Evolutionary conservation across 345 rosid genomes (phyloP), one percentile per base, ranked within the genome.

Genomic region (Theobroma cacao): DNA sequence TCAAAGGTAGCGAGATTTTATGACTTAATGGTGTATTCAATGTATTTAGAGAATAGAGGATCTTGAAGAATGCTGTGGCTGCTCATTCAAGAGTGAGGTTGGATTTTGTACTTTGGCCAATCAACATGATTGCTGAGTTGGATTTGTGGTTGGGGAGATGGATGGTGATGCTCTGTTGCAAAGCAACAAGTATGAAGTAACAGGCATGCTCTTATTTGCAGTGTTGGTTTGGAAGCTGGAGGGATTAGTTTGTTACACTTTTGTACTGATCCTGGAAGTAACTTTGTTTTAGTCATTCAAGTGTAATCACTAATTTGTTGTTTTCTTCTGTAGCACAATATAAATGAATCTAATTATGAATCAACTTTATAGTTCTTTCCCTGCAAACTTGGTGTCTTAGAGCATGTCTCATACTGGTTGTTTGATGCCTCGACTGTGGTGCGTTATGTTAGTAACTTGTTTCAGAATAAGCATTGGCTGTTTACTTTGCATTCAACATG

Each of bases 301-400:
- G 6, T 45, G 33, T 24, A 68, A 41, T 43, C 31, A 45, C 34
- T 22, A 68, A 68, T 68, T 10, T 45, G 11, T 40, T 64, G 15
- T 8, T 38, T 64, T 36, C 26, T 36, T 6, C 15, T 64, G 14
- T 31, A 71, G 60, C 24, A 31, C 59, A 71, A 71, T 52, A 30
- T n/a, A 18, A 72, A 72, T 72, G 75, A 50, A 71, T 52, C 43
- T 74, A 50, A 17, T 30, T 59, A 70, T 70, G 13, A 71, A 31
- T 71, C 43, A 28, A 52, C 17, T 70, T 71, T 36, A 18, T 18
- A 34, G 45, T 20, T 71, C 43, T 52, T 71, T 71, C 40, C 43
- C 15, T 71, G 60, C 58, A 69, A 71, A 50, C 60, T 20, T 20
- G 7, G 47, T 53, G 12, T 31, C 40, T 52, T 11, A 33, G 24